Base-by-base conservation (phyloP, 345 rosid species). In the Ceriops zippeliana region DNA sequence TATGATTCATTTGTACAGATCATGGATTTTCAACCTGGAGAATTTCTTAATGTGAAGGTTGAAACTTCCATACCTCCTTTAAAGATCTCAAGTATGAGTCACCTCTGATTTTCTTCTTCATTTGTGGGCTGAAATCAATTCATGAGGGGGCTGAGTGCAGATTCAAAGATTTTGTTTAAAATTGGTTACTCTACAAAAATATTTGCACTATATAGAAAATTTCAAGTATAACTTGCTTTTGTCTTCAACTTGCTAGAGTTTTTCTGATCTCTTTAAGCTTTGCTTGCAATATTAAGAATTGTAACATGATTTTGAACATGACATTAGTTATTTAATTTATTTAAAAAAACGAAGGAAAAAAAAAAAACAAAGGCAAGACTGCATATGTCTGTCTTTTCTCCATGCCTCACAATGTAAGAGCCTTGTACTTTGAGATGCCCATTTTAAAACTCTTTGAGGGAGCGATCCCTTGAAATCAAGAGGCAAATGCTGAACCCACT, bases 1-100 rank as follows among this genome's bases (percentile, higher is more conserved):
- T 22, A 30, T 61, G 46, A 57, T 70, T 62, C 61, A 37, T 68
- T 26, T 30, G 15, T 80, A 70, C 85, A 91, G 97, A 83, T 90
- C 66, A 91, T 95, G 97, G 96, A 91, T 81, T 95, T 95, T 85
- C 96, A 85, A 76, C 96, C 92, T 34, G 96, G 96, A 58, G 96
- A 95, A 72, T 91, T 88, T 77, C 93, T 91, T 24, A 88, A 90
- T 67, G 90, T 91, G 66, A 95, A 95, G 96, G 31, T 69, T 68
- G 65, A 66, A 62, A 63, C 52, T 15, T 10, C 51, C 37, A 20
- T n/a, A 11, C 61, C 68, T 70, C 16, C 51, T 64, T 61, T 75
- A 30, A 59, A 37, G 58, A 51, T 65, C 49, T 42, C 49, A 42
- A 42, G 49, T 11, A 42, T 42, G 49, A 42, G 49, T 42, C 49